Percentiles rank a stretch among this genome's conserved stretches.
phyloP scores from a whole-genome alignment of 345 rosid species.

The Sapria himalayana region DNA sequence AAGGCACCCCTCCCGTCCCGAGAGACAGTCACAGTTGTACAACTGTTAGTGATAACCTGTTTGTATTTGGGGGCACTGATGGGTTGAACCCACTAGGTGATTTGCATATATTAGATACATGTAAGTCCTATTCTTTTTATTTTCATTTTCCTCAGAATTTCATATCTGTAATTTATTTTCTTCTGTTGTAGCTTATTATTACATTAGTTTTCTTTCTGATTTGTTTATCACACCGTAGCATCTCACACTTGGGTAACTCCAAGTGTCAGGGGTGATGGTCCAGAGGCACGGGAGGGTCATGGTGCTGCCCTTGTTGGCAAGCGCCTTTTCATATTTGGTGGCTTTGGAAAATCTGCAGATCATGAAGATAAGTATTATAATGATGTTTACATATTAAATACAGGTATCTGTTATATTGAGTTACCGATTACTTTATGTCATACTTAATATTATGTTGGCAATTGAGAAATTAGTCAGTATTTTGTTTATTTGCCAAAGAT shows the following conservation, averaged over 20 bases:
- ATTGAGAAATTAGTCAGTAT: too few species aligned
- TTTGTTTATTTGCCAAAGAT: too few species aligned
- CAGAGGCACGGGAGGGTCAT: conserved; percentile 89
- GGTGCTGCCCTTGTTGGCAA: conserved; percentile 80
- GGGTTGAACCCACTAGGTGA: conserved; percentile 62
- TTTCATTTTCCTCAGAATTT: conserved; percentile 6
- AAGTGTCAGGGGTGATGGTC: conserved; percentile 76
- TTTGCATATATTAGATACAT: conserved; percentile 59
- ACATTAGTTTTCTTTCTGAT: not conserved
- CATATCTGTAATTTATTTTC: too few species aligned
- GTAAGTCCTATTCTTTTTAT: conserved; percentile 24
- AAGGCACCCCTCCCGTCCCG: conserved; percentile 56
- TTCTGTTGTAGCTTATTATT: not conserved
- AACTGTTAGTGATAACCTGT: conserved; percentile 46
- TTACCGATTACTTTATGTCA: too few species aligned
- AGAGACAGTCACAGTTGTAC: conserved; percentile 96
- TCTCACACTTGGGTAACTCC: conserved; percentile 80
- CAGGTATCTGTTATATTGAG: too few species aligned
- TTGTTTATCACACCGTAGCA: conserved; percentile 22
- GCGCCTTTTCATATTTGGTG: conserved; percentile 82
- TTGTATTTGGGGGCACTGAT: conserved; percentile 92
- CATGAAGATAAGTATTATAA: conserved; percentile 60
- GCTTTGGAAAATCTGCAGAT: conserved; percentile 60
- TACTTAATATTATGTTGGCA: too few species aligned
- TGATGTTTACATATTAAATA: conserved; percentile 70